phyloP scores from a whole-genome alignment of 225 moss, liverwort and hornwort genomes.

The Polytrichum formosum region DNA sequence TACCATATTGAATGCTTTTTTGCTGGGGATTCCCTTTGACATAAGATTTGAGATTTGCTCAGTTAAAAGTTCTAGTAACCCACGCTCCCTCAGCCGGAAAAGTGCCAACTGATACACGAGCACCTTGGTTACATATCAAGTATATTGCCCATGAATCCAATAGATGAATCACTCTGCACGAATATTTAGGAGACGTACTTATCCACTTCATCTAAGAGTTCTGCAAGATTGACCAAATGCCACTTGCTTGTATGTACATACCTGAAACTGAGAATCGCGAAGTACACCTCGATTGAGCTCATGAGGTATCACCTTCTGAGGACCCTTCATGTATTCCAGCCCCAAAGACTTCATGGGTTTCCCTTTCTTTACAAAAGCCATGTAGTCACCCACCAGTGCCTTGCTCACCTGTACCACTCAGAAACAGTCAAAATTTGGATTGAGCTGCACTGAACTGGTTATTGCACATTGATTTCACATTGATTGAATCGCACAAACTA shows the following conservation, averaged over 20 bases:
- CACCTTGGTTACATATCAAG: no score
- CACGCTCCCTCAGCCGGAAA: slow-evolving; percentile 40
- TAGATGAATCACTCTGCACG: background rate
- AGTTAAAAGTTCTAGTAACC: slow-evolving; percentile 34
- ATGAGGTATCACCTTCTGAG: slow-evolving; percentile 36
- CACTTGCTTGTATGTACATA: slow-evolving; percentile 8
- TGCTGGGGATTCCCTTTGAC: slow-evolving; percentile 24
- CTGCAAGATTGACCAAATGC: background rate
- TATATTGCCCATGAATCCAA: no score
- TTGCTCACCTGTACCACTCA: slow-evolving; percentile 67
- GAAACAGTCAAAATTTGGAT: background rate
- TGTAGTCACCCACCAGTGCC: slow-evolving; percentile 59
- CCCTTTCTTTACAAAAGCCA: slow-evolving; percentile 40
- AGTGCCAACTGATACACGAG: slow-evolving; percentile 30
- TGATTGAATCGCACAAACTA: no score
- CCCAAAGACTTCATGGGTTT: slow-evolving; percentile 61
- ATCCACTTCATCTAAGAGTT: background rate
- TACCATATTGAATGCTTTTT: slow-evolving; percentile 37
- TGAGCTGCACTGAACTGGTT: no score
- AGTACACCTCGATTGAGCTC: slow-evolving; percentile 29
- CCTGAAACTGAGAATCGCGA: slow-evolving; percentile 69
- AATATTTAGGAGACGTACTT: background rate
- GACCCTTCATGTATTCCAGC: slow-evolving; percentile 72
- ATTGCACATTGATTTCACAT: no score
- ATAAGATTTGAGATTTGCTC: slow-evolving; percentile 29